A percentile compares a stretch with the other conserved stretches of the same genome.
Evolutionary conservation across 148 eudicot genomes (phyloP).

Genomic region (Tetragonia tetragonoides): DNA sequence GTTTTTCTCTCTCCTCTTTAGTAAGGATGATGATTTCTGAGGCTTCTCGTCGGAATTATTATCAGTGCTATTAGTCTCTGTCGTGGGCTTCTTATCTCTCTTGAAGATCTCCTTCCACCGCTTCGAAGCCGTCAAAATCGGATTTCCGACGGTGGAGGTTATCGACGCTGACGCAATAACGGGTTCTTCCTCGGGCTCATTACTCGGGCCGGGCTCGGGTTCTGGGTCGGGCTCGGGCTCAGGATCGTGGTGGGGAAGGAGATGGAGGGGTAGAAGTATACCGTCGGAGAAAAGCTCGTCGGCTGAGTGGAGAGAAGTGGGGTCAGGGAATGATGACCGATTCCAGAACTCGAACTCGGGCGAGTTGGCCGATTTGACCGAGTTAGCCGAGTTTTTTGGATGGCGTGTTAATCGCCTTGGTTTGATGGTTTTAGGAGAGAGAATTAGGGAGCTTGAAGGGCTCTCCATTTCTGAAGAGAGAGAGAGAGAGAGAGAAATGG

Average conservation of each 20-base stretch:
- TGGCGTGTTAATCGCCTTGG: background rate
- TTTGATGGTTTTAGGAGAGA: constrained; percentile 13
- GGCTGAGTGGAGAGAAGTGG: constrained; percentile 65
- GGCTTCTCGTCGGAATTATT: background rate
- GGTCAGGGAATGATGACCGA: constrained; percentile 28
- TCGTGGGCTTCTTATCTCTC: constrained; percentile 28
- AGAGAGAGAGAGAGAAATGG: background rate
- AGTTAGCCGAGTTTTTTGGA: too few relatives aligned
- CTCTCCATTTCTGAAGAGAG: constrained; percentile 9
- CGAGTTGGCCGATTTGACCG: constrained; percentile 19
- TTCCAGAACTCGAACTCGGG: constrained; percentile 88
- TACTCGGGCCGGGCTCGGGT: constrained; percentile 11
- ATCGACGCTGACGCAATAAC: constrained; percentile 1
- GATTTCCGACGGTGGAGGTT: constrained; percentile 9
- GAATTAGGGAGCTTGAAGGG: constrained; percentile 23
- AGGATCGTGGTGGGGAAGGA: constrained; percentile 28
- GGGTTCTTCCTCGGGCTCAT: background rate
- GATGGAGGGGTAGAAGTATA: constrained; percentile 72
- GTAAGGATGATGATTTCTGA: constrained; percentile 1
- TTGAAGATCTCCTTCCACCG: constrained; percentile 81
- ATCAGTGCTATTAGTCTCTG: background rate
- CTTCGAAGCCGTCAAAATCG: constrained; percentile 44
- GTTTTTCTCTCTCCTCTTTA: constrained; percentile 13
- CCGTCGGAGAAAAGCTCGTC: constrained; percentile 86
- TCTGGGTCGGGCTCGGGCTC: constrained; percentile 1